phyloP scores from a whole-genome alignment of 2,329 filamentous ascomycete species.

The Monosporascus sp. region DNA sequence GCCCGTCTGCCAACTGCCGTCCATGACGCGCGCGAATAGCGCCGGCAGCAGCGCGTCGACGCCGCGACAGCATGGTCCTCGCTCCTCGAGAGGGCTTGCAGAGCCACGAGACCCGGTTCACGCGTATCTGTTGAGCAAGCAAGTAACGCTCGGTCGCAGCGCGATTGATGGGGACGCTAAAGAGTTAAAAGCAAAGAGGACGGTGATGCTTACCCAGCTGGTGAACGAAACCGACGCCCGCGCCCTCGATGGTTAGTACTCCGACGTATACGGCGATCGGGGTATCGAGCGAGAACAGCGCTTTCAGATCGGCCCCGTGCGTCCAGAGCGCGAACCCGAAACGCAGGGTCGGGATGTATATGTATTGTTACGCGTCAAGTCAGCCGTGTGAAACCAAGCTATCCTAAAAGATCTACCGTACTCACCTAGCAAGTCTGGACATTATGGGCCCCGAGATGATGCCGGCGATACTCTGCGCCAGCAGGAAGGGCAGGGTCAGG shows the following conservation, averaged over 20 bases:
- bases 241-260: constrained; percentile 19
- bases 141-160: background rate
- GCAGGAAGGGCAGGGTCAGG: constrained; percentile 18
- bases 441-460: constrained; percentile 16
- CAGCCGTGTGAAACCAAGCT: background rate
- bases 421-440: constrained; percentile 15
- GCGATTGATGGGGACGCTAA: background rate
- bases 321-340: constrained; percentile 17
- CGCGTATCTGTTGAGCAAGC: no score
- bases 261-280: constrained; percentile 12
- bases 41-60: no score
- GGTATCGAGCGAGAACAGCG: constrained; percentile 17
- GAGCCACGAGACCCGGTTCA: no score
- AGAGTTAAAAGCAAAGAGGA: background rate
- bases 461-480: constrained; percentile 17
- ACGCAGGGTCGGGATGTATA: constrained; percentile 15
- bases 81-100: no score
- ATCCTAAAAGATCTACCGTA: background rate
- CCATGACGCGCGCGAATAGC: no score
- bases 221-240: constrained; percentile 21
- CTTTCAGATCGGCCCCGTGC: constrained; percentile 19
- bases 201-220: constrained; percentile 14
- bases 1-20: no score
- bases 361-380: background rate
- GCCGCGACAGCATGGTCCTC: no score